Evolutionary conservation across 2,329 filamentous ascomycete genomes (phyloP).

Genomic region (Verticillium isaacii): DNA sequence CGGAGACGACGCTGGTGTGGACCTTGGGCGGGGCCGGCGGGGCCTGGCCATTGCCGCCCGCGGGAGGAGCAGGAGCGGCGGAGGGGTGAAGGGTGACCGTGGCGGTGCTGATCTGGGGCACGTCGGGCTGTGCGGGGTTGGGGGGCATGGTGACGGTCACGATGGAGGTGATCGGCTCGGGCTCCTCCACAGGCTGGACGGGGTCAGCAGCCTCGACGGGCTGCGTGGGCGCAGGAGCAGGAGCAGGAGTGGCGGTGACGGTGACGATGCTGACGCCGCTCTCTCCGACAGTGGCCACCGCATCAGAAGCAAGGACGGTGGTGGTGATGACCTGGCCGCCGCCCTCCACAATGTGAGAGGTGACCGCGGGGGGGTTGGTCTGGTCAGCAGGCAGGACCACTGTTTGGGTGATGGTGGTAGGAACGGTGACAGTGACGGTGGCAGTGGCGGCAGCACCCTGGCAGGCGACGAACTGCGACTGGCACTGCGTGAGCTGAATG

Average conservation of each 20-base stretch:
- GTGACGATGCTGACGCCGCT: constrained; percentile 11
- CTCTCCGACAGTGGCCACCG: constrained; percentile 10
- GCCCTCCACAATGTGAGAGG: constrained; percentile 4
- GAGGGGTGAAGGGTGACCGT: constrained; percentile 9
- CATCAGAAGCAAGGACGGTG: constrained; percentile 8
- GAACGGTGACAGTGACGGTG: constrained; percentile 12
- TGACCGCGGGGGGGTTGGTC: constrained; percentile 3
- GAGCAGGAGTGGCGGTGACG: constrained; percentile 9
- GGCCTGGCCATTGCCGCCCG: not conserved
- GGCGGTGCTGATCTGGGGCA: constrained; percentile 7
- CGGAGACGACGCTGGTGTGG: constrained; percentile 9
- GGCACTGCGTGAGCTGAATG: constrained; percentile 14
- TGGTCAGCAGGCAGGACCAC: constrained; percentile 8
- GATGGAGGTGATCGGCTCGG: constrained; percentile 9
- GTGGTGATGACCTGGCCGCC: constrained; percentile 11
- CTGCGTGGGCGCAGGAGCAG: not conserved
- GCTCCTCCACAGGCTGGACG: not conserved
- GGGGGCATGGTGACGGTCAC: constrained; percentile 10
- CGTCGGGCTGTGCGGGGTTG: constrained; percentile 1
- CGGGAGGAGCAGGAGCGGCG: not conserved
- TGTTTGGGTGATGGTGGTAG: constrained; percentile 12
- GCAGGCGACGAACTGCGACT: constrained; percentile 12
- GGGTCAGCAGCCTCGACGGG: constrained; percentile 1
- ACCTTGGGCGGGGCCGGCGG: not conserved
- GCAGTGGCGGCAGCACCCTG: constrained; percentile 11